Percentiles rank a stretch among this genome's conserved stretches.
Conservation (phyloP, 306 rosid species). For the Prinsepia uniflora region DNA sequence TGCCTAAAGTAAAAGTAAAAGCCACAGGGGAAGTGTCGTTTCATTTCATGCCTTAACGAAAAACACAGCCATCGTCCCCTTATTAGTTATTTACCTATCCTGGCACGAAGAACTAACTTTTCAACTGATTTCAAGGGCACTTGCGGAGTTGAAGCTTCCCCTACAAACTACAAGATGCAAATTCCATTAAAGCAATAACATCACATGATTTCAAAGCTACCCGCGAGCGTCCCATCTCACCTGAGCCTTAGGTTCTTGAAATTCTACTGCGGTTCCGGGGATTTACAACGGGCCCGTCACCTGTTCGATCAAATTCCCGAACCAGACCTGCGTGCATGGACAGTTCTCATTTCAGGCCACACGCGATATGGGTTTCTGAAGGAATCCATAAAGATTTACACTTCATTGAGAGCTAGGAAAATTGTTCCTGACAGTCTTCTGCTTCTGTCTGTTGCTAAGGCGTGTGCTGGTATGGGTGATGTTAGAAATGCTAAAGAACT, state of each 20-base stretch:
- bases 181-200: not conserved
- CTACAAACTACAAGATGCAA: not conserved
- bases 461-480: constrained; percentile 45
- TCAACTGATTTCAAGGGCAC: not conserved
- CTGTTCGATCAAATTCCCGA: constrained; percentile 44
- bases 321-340: constrained; percentile 43
- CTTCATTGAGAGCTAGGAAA: constrained; percentile 20
- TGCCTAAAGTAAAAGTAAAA: not conserved
- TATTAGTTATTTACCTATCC: not conserved
- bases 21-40: not conserved
- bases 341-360: constrained; percentile 42
- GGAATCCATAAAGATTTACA: constrained; percentile 37
- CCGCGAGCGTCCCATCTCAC: constrained; percentile 35
- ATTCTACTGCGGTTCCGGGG: constrained; percentile 30
- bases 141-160: not conserved
- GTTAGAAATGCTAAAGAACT: constrained; percentile 10
- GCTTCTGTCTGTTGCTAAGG: constrained; percentile 36
- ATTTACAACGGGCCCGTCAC: constrained; percentile 41
- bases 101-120: not conserved
- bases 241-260: constrained; percentile 32
- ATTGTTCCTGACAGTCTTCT: constrained; percentile 29
- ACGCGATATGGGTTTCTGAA: constrained; percentile 31
- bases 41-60: not conserved
- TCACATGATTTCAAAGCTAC: constrained; percentile 35
- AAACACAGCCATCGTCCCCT: not conserved